These are phyloP conservation scores for Candida sp. DNA, from an alignment of 1,139 yeast genomes.

Conservation along the genomic window DNA sequence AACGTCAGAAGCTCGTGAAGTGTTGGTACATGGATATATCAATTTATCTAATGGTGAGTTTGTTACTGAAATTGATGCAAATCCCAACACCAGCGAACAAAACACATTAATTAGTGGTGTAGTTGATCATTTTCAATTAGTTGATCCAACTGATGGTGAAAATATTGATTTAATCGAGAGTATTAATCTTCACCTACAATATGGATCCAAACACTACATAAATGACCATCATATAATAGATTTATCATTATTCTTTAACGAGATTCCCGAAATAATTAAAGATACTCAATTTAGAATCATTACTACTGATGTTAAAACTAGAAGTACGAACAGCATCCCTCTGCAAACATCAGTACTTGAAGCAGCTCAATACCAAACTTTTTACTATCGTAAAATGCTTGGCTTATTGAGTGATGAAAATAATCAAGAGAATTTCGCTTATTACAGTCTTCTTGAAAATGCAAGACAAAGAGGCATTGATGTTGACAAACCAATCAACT, in stretches of 20 bases:
- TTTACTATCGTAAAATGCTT: constrained; percentile 48
- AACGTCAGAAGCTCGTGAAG: constrained; percentile 57
- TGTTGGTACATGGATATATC: constrained; percentile 53
- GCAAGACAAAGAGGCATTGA: constrained; percentile 42
- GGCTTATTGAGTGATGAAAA: constrained; percentile 25
- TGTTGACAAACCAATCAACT: constrained; percentile 46
- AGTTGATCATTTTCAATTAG: constrained; percentile 46
- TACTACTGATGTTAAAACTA: constrained; percentile 59
- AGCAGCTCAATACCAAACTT: constrained; percentile 54
- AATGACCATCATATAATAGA: constrained; percentile 15
- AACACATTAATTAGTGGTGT: constrained; percentile 55
- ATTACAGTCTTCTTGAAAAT: constrained; percentile 39
- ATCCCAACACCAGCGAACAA: constrained; percentile 2
- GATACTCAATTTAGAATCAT: constrained; percentile 17
- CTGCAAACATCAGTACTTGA: constrained; percentile 42
- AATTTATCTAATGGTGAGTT: constrained; percentile 24
- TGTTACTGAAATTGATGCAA: constrained; percentile 10
- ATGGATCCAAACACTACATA: constrained; percentile 8
- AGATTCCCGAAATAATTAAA: constrained; percentile 13
- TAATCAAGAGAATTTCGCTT: constrained; percentile 16
- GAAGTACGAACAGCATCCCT: constrained; percentile 42
- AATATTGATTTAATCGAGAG: constrained; percentile 23
- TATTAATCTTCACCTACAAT: constrained; percentile 12
- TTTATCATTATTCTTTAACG: constrained; percentile 17
- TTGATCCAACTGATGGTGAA: constrained; percentile 10